phyloP scores from a whole-genome alignment of 768 basidiomycete genomes.

The Boletus coccyginus region DNA sequence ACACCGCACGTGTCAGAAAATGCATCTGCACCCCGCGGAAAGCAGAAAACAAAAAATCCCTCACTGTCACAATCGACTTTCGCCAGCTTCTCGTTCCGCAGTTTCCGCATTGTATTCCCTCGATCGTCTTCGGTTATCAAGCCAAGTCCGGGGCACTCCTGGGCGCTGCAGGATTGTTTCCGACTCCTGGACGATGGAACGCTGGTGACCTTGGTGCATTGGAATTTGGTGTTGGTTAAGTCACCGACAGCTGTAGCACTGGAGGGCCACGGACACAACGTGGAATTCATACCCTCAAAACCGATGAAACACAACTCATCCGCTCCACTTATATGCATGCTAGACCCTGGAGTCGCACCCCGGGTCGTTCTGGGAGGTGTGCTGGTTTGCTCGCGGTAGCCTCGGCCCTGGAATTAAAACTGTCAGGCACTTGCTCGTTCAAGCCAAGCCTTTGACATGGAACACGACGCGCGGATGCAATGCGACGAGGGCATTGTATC shows the following conservation, averaged over 20 bases:
- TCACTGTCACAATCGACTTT: background rate
- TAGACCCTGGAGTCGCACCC: background rate
- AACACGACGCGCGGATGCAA: background rate
- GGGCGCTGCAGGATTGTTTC: background rate
- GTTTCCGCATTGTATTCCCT: background rate
- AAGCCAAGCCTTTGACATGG: background rate
- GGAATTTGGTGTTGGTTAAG: too few species aligned
- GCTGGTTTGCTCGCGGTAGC: background rate
- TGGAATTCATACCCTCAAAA: background rate
- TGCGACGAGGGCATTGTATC: too few species aligned
- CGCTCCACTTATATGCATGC: background rate
- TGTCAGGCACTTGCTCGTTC: too few species aligned
- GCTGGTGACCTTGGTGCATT: background rate
- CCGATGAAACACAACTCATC: too few species aligned
- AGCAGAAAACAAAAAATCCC: background rate
- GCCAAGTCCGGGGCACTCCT: conserved; percentile 5
- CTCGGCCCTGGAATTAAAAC: too few species aligned
- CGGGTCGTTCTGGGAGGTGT: background rate
- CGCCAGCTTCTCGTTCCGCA: background rate
- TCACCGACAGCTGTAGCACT: background rate
- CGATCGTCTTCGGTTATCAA: conserved; percentile 5
- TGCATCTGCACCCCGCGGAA: background rate
- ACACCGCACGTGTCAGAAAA: conserved; percentile 1
- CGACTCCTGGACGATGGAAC: background rate
- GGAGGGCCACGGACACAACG: background rate